Evolutionary conservation across 139 green algal genomes (phyloP).

Genomic region (Tetraselmis chui): DNA sequence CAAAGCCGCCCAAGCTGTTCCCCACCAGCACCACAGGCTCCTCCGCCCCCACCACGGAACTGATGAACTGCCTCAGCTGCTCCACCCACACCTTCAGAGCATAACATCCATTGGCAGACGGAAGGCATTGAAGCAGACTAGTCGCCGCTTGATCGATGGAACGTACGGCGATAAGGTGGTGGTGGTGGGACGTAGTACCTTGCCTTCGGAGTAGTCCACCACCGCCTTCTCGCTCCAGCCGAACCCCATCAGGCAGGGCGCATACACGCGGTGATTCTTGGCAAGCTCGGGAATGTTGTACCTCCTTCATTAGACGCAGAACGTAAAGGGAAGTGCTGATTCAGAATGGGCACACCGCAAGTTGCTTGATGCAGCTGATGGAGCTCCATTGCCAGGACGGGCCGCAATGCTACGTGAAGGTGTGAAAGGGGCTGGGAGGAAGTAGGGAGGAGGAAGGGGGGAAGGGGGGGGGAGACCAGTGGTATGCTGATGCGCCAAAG

Average conservation of each 20-base stretch:
- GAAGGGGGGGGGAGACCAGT: constrained; percentile 29
- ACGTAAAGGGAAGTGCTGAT: not conserved
- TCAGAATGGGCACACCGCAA: not conserved
- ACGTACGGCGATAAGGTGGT: not conserved
- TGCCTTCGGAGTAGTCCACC: constrained; percentile 50
- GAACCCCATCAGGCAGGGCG: constrained; percentile 75
- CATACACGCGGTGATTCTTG: constrained; percentile 49
- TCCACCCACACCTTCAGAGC: constrained; percentile 31
- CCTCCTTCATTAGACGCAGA: constrained; percentile 11
- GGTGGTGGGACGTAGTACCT: constrained; percentile 21
- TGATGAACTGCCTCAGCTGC: constrained; percentile 49
- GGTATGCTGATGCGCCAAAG: constrained; percentile 69
- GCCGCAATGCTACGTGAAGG: no score
- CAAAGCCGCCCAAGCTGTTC: constrained; percentile 74
- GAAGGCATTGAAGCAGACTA: no score
- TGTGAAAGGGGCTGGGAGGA: not conserved
- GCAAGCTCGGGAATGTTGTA: constrained; percentile 66
- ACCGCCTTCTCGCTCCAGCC: constrained; percentile 64
- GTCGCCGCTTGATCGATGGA: no score
- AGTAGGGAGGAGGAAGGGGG: not conserved
- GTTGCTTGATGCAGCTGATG: no score
- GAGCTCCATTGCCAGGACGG: no score
- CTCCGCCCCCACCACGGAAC: constrained; percentile 2
- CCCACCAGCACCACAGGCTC: constrained; percentile 42
- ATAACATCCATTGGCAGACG: no score